Evolutionary conservation across 306 rosid genomes (phyloP), one percentile per base, ranked within the genome.

Genomic region (Pyrus pyrifolia): DNA sequence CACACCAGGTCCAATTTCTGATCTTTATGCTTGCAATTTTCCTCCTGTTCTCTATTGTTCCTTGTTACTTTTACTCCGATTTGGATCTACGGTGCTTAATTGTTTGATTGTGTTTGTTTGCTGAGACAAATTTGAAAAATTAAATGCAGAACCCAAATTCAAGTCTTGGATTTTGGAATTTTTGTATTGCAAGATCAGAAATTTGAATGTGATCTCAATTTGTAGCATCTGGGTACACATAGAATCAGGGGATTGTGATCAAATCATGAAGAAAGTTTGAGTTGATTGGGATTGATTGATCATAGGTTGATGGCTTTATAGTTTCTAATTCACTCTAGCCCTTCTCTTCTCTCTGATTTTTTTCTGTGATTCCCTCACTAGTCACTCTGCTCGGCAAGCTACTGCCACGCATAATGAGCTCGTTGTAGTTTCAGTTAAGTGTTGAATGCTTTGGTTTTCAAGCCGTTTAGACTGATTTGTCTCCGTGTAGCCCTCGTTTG

Each of bases 161-260:
- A 7, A 64, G 14, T 3, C 42, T 58, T 17, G 40, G 40, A 13
- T 61, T 17, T 8, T 35, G 40, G 8, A 33, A 33, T 33, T 1
- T 27, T 78, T 53, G 33, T 35, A 17, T 17, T 15, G 72, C 30
- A 35, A 53, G 23, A 11, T 64, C 13, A n/a, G 25, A 17, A 57
- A 11, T 51, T 79, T 44, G 52, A 66, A 29, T 58, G 27, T 23
- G 78, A 67, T 79, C 31, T 58, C 38, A 22, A 38, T 5, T 79
- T 67, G 52, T 42, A 64, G 31, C 73, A 52, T 40, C 72, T 42
- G 45, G 31, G 73, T n/a, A 22, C 40, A 66, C 72, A 63, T 66
- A 35, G 22, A 51, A 30, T 21, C 8, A 3, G 25, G 27, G 25
- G 49, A 11, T 19, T 35, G 14, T 65, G n/a, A 65, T 35, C 49